Base-by-base conservation (phyloP, 2,329 filamentous ascomycete genomes). In the Aspergillus intermedius region DNA sequence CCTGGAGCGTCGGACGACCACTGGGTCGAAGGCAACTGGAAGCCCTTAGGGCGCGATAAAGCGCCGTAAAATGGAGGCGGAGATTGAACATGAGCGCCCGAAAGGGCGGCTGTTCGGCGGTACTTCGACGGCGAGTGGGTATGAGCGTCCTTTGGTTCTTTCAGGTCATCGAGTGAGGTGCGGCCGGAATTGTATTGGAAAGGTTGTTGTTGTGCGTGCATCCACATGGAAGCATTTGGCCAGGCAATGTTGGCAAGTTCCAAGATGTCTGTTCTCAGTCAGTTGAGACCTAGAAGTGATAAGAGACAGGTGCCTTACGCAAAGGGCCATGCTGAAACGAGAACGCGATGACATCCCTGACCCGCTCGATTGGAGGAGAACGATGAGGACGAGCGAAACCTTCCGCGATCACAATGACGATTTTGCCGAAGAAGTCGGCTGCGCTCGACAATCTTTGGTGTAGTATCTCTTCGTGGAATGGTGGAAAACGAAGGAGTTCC, bases 301-400 rank as follows among this genome's bases (percentile, higher is more conserved):
- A 37, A 10, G 25, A 10, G 13, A 9, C 13, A 9, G 13, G 19
- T 19, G 25, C 7, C 76, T 56, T 72, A 91, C 88, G 78, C 47
- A 87, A 70, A 1, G 89, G 88, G 30, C 87, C 89, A 72, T 93
- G 87, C 61, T 93, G 87, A 59, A 94, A 95, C 1, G 88, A 84
- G 66, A 95, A 93, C 12, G 80, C 79, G 21, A 90, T 79, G 41
- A 89, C 68, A 59, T 91, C 88, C 61, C 84, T 86, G 53, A 87
- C 73, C 37, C 82, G 74, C 58, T 88, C 82, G 54, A 87, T 81
- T 0, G 81, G 78, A 4, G 65, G 69, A 6, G 56, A 62, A 25
- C 70, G 68, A 55, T 67, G 61, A 7, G 66, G 69, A 34, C 81
- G 73, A 8, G 77, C 74, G 49, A 89, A 82, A 0, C 87, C 84